Evolutionary conservation across 805 yeast species (phyloP).

Genomic region (Lipomyces lipofer): DNA sequence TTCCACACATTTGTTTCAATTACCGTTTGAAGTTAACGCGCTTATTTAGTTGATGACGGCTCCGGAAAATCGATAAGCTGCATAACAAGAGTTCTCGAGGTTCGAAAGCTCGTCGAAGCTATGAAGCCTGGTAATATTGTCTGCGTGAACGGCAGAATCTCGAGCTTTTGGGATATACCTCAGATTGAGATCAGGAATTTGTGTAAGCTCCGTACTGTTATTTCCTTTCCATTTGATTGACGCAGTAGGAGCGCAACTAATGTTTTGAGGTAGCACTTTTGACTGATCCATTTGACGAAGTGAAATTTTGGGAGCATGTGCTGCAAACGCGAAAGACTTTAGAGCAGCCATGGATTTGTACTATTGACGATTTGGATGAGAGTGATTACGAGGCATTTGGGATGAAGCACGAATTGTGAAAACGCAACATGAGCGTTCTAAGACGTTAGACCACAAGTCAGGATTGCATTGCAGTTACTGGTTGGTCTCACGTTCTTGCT

Average conservation of each 20-base stretch:
- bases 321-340: not conserved
- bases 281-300: not conserved
- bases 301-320: not conserved
- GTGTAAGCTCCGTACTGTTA: not conserved
- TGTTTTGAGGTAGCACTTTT: not conserved
- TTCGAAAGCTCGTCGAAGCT: not conserved
- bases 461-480: too few relatives aligned
- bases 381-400: too few relatives aligned
- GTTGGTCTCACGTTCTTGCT: too few relatives aligned
- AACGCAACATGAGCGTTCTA: too few relatives aligned
- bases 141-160: not conserved
- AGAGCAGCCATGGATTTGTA: conserved; percentile 2
- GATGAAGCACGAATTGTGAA: too few relatives aligned
- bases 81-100: not conserved
- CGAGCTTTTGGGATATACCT: not conserved
- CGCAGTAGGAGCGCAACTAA: too few relatives aligned
- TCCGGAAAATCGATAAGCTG: conserved; percentile 4
- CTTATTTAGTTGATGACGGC: conserved; percentile 8
- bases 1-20: not conserved
- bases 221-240: too few relatives aligned
- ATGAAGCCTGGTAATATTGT: not conserved
- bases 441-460: too few relatives aligned
- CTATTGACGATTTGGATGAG: conserved; percentile 1
- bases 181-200: too few relatives aligned
- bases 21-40: not conserved